Base-by-base conservation (phyloP, 2,329 filamentous ascomycete species). In the Orbilia ellipsospora region DNA sequence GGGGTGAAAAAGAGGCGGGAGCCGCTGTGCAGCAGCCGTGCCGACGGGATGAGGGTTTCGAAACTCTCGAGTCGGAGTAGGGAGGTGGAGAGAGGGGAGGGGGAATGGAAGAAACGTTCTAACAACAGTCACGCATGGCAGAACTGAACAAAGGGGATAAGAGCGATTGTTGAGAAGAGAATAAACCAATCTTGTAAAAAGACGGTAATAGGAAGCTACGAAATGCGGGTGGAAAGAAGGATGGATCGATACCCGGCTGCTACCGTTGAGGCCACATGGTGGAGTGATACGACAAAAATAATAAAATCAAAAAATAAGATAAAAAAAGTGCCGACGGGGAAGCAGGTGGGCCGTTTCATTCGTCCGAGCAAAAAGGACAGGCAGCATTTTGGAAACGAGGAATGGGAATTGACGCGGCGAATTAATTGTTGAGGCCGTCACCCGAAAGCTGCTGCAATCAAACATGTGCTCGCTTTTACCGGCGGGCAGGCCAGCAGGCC, bases 241-340 rank as follows among this genome's bases (percentile, higher is more conserved):
- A 63, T 36, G 48, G 31, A 52, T n/a, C 44, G 48, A 52, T 18
- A 52, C n/a, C 15, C n/a, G 12, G 48, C 48, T n/a, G 45, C 42
- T 57, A 70, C 56, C 65, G 65, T 54, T 70, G 66, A 70, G 57
- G 66, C 66, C 66, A 63, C 66, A 70, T 70, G 66, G 66, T 63
- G 57, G 66, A 70, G 66, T 56, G 51, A 63, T 70, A 65, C 50
- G 54, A 61, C 57, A 51, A 36, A 36, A 36, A 36, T 7, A 36
- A 36, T 7, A 36, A 36, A 36, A 36, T 7, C 3, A 36, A 36
- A 36, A 4, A 36, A 36, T 36, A 36, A 36, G 31, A 2, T 31
- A 63, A 60, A 54, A 72, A 15, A 72, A 72, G 44, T 72, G 66
- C 66, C 66, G 66, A 63, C 50, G 57, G 57, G 48, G 40, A 51